phyloP scores from a whole-genome alignment of 768 basidiomycete genomes.

The Hydnum rufescens region DNA sequence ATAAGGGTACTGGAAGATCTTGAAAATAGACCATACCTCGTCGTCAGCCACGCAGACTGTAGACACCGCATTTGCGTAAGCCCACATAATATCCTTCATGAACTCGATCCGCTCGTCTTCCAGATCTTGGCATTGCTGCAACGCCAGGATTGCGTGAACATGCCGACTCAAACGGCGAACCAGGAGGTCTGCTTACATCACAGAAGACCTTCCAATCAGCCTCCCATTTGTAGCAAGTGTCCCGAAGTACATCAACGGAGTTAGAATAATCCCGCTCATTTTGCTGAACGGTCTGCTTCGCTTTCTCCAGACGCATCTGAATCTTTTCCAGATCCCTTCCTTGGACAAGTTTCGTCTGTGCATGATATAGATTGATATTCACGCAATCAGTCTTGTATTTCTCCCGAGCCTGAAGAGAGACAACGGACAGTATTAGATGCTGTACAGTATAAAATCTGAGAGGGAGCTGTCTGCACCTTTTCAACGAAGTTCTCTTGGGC shows the following conservation, averaged over 20 bases:
- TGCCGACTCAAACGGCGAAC: neutral
- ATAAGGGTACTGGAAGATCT: neutral
- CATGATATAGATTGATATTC: conserved; percentile 83
- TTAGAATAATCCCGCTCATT: conserved; percentile 90
- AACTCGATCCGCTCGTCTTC: conserved; percentile 92
- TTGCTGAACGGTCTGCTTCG: conserved; percentile 69
- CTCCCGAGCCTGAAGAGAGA: conserved; percentile 56
- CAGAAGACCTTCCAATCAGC: conserved; percentile 86
- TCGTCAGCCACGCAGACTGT: conserved; percentile 91
- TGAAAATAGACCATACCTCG: conserved; percentile 36
- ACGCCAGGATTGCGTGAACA: too few species aligned
- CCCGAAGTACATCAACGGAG: conserved; percentile 58
- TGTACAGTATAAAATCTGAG: neutral
- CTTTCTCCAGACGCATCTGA: conserved; percentile 65
- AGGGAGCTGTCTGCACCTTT: conserved; percentile 31
- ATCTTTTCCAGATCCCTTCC: conserved; percentile 89
- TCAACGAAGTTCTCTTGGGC: conserved; percentile 67
- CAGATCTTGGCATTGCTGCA: conserved; percentile 64
- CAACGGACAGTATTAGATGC: too few species aligned
- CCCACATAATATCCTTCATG: conserved; percentile 90
- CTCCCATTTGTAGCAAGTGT: conserved; percentile 76
- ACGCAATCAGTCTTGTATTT: conserved; percentile 88
- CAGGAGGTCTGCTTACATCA: conserved; percentile 33
- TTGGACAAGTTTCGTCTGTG: conserved; percentile 76
- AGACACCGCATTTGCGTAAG: conserved; percentile 89